Conservation (phyloP, 495 filamentous ascomycete species). For the Tuber aestivum region DNA sequence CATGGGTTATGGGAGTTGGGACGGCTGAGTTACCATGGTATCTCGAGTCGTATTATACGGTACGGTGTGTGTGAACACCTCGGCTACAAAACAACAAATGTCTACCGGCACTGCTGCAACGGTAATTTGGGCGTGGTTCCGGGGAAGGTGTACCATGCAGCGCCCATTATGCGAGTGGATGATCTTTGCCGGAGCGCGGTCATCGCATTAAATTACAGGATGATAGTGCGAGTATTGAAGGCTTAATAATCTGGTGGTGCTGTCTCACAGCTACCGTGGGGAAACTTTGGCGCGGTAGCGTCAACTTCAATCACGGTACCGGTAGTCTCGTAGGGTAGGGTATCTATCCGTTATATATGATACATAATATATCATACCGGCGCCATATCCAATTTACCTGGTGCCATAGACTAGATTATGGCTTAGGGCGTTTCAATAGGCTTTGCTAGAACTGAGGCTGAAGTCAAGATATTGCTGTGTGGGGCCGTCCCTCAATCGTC, state of each 20-base stretch:
- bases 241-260: background rate
- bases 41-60: no score
- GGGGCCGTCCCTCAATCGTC: background rate
- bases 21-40: background rate
- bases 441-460: background rate
- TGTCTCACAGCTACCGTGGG: background rate
- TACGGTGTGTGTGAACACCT: background rate
- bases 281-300: background rate
- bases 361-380: background rate
- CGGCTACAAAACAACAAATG: background rate
- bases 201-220: background rate
- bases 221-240: background rate
- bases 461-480: background rate
- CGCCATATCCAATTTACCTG: conserved; percentile 2
- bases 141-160: background rate
- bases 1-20: background rate
- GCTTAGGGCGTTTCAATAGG: background rate
- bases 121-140: background rate
- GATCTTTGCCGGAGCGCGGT: background rate
- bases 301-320: background rate
- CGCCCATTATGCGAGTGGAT: background rate
- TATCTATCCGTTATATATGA: conserved; percentile 2
- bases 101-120: background rate
- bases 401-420: background rate
- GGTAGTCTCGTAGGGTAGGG: background rate